phyloP scores from a whole-genome alignment of 371 early-diverging fungal species.

The Mortierella sp. region DNA sequence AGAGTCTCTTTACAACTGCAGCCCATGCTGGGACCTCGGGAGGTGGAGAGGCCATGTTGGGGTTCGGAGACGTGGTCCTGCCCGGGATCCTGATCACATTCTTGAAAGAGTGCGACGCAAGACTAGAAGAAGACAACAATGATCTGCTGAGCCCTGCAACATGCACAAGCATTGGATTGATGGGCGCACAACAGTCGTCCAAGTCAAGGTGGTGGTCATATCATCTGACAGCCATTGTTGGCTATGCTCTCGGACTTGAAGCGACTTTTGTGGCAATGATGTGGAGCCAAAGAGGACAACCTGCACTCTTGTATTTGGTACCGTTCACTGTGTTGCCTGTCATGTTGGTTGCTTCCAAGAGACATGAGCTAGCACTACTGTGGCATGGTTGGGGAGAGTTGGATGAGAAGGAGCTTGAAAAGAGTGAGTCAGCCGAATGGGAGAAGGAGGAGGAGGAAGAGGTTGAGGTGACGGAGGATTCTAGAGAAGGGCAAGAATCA shows the following conservation, averaged over 20 bases:
- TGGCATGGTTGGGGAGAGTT: slow-evolving; percentile 45
- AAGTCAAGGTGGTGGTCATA: slow-evolving; percentile 37
- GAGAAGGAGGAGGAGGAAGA: slow-evolving; percentile 5
- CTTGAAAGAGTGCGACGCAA: slow-evolving; percentile 42
- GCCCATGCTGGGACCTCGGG: neutral
- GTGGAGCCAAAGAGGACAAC: slow-evolving; percentile 51
- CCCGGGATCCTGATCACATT: slow-evolving; percentile 53
- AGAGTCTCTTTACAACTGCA: too few species aligned
- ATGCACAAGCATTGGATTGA: too few species aligned
- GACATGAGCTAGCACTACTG: slow-evolving; percentile 42
- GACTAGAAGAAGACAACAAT: slow-evolving; percentile 42
- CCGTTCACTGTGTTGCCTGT: slow-evolving; percentile 49
- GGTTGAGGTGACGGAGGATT: neutral
- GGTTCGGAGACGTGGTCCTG: slow-evolving; percentile 54
- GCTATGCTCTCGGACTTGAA: slow-evolving; percentile 45
- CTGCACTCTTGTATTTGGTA: slow-evolving; percentile 50
- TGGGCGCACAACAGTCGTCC: too few species aligned
- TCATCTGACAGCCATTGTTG: slow-evolving; percentile 41
- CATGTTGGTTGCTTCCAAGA: slow-evolving; percentile 26
- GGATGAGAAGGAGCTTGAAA: slow-evolving; percentile 5
- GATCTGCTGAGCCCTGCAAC: too few species aligned
- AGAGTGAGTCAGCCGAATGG: neutral
- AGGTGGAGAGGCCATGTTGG: slow-evolving; percentile 51
- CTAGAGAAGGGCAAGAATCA: too few species aligned
- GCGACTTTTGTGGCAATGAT: slow-evolving; percentile 53